phyloP scores from a whole-genome alignment of 108 stramenopile species.

The Nitzschia inconspicua region DNA sequence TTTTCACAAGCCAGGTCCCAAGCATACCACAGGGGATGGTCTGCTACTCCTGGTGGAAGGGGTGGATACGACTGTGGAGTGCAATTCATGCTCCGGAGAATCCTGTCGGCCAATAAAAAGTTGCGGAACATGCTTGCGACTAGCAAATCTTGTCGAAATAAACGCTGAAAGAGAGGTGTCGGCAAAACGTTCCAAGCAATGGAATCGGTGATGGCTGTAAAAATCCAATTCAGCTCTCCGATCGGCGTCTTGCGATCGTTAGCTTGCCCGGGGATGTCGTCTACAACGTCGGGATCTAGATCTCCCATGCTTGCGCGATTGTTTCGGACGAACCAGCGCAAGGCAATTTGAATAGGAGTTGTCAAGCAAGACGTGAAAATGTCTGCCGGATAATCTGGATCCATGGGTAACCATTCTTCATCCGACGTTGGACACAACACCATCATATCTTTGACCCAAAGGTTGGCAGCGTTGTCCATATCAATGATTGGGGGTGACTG shows the following conservation, averaged over 20 bases:
- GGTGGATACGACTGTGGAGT: slow-evolving; percentile 90
- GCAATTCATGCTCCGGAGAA: slow-evolving; percentile 85
- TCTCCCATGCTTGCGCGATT: slow-evolving; percentile 63
- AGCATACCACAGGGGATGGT: slow-evolving; percentile 97
- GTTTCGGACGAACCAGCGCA: slow-evolving; percentile 91
- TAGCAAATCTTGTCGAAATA: slow-evolving; percentile 97
- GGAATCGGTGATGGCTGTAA: slow-evolving; percentile 98
- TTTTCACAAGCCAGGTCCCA: slow-evolving; percentile 99
- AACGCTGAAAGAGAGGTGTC: slow-evolving; percentile 88
- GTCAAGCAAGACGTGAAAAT: slow-evolving; percentile 98
- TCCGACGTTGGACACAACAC: slow-evolving; percentile 93
- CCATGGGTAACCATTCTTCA: slow-evolving; percentile 92
- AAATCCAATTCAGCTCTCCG: slow-evolving; percentile 99
- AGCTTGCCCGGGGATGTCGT: slow-evolving; percentile 90
- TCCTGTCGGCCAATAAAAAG: slow-evolving; percentile 97
- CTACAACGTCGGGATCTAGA: slow-evolving; percentile 70
- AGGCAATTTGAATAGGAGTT: slow-evolving; percentile 95
- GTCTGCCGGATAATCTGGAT: slow-evolving; percentile 95
- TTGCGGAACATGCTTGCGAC: slow-evolving; percentile 97
- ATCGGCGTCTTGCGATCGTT: slow-evolving; percentile 89
- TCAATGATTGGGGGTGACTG: slow-evolving; percentile 7
- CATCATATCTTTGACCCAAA: slow-evolving; percentile 84
- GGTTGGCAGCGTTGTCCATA: slow-evolving; percentile 30
- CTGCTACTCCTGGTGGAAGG: slow-evolving; percentile 87
- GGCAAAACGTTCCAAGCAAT: slow-evolving; percentile 99